A percentile compares a stretch with the other conserved stretches of the same genome.
These are phyloP conservation scores for Haplosporangium sp. DNA, from an alignment of 371 early-diverging fungal species.

Conservation along the genomic window DNA sequence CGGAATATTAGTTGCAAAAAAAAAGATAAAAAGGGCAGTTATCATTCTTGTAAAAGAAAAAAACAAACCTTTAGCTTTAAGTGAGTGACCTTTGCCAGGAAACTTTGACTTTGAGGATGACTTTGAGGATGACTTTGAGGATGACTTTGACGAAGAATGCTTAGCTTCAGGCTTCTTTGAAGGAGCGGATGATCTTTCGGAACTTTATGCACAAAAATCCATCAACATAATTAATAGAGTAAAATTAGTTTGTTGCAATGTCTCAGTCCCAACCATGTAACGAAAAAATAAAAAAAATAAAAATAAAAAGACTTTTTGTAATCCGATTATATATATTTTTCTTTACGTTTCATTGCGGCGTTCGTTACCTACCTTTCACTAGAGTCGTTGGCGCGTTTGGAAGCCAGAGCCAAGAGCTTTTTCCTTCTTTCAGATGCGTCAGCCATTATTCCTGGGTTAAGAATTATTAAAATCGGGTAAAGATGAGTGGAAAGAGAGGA, in stretches of 20 bases:
- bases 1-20: background rate
- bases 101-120: conserved; percentile 40
- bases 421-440: conserved; percentile 44
- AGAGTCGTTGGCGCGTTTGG: conserved; percentile 35
- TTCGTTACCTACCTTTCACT: conserved; percentile 13
- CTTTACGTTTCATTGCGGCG: background rate
- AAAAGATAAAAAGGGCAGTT: background rate
- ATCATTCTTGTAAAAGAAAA: background rate
- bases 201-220: background rate
- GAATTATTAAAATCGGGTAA: conserved; percentile 2
- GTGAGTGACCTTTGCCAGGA: conserved; percentile 49
- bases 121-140: conserved; percentile 40
- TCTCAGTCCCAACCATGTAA: too few relatives aligned
- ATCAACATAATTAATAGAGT: too few relatives aligned
- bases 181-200: conserved; percentile 17
- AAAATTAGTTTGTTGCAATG: too few relatives aligned
- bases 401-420: conserved; percentile 41
- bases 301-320: too few relatives aligned
- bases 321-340: too few relatives aligned
- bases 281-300: too few relatives aligned
- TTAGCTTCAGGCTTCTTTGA: conserved; percentile 32
- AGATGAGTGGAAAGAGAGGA: conserved; percentile 2
- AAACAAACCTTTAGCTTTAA: conserved; percentile 20
- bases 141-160: conserved; percentile 18
- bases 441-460: conserved; percentile 24